Percentiles rank a stretch among this genome's conserved stretches.
phyloP scores from a whole-genome alignment of 495 filamentous ascomycete genomes.

The Aspergillus cavernicola region DNA sequence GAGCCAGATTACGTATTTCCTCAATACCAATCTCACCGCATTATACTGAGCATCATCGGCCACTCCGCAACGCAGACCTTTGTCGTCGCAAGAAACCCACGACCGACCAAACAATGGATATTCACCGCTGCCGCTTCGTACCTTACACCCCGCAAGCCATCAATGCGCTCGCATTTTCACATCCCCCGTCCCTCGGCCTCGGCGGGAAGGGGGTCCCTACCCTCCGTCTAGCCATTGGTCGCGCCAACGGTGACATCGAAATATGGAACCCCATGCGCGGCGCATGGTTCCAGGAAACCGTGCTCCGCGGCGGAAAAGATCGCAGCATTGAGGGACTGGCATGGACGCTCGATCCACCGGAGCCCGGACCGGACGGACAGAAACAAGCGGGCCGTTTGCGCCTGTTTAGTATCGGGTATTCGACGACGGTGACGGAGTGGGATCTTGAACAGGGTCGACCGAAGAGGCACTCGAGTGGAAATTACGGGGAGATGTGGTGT shows the following conservation, averaged over 20 bases:
- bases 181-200: conserved; percentile 57
- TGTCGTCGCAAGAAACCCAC: neutral
- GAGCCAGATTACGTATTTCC: conserved; percentile 25
- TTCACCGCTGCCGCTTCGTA: conserved; percentile 96
- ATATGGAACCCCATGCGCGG: conserved; percentile 93
- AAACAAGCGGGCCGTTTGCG: conserved; percentile 69
- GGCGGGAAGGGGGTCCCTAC: conserved; percentile 50
- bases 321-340: conserved; percentile 84
- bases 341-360: conserved; percentile 85
- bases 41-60: conserved; percentile 1
- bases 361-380: conserved; percentile 57
- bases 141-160: conserved; percentile 91
- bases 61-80: conserved; percentile 8
- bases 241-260: conserved; percentile 94
- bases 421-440: conserved; percentile 90
- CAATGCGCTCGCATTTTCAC: conserved; percentile 91
- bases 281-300: conserved; percentile 84
- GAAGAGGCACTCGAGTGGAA: conserved; percentile 78
- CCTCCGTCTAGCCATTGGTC: conserved; percentile 80
- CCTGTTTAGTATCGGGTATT: conserved; percentile 96
- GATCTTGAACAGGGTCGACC: conserved; percentile 74
- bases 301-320: conserved; percentile 78
- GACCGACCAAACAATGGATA: conserved; percentile 62
- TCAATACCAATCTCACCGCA: conserved; percentile 10
- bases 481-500: conserved; percentile 96